Evolutionary conservation across 257 asterid genomes (phyloP), one percentile per base, ranked within the genome.

Genomic region (Gentiana straminea): DNA sequence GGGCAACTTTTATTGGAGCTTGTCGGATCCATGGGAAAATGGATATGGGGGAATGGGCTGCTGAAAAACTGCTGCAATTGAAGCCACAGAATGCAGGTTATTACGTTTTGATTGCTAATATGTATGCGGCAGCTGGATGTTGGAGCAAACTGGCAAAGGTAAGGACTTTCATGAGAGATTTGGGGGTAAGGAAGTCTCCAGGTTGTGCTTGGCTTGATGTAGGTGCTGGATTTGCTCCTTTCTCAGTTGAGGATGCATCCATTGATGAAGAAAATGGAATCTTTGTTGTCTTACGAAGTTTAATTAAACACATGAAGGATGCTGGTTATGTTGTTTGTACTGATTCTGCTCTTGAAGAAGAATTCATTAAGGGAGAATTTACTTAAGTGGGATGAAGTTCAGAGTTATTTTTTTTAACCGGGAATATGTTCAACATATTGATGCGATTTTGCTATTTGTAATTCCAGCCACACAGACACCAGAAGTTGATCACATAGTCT

Each of bases 391-490:
- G 46, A 41, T 41, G 24, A 41, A 41, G 46, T 41, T 41, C 46
- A 5, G 46, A 41, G 8, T 5, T 41, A 5, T 3, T 41, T 10
- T 41, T 41, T 10, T 41, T 41, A 24, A 41, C 46, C 9, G 7
- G 46, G 10, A 4, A 41, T 41, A 41, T 10, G 5, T 4, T 53
- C 92, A 87, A 67, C 94, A 74, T 61, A 81, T 80, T 66, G 98
- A 91, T 78, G 94, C 97, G 44, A 91, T 91, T 70, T 80, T 91
- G 70, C 72, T 91, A 74, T 84, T 91, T 47, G 76, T 91, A 59
- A 81, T 91, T 70, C 87, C 98, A 57, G 98, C 98, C 50, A 64
- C 87, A 58, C 96, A 83, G 80, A 97, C 93, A 52, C 94, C 90
- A 13, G 98, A 91, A 78, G 94, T 91, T 64, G 89, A 2, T 44